Base-by-base conservation (phyloP, 345 rosid genomes). In the Rhodamnia rubescens region DNA sequence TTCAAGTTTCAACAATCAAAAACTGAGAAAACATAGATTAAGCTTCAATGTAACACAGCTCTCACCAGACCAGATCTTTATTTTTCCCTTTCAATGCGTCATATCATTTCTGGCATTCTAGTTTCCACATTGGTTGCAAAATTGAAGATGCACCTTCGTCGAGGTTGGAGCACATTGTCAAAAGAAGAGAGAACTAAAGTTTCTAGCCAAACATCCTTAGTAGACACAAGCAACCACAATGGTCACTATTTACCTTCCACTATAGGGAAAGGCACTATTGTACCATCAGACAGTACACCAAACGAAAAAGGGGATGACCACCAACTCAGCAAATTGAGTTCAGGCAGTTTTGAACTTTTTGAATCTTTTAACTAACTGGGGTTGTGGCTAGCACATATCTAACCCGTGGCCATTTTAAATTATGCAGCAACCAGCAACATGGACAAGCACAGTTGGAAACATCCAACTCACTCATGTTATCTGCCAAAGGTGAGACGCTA, bases 401-500 rank as follows among this genome's bases (percentile, higher is more conserved):
- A 69, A 69, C 78, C 9, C 47, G 9, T 5, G 47, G 47, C 78
- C 12, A 2, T 69, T 69, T 32, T 69, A 32, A 64, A 64, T 64
- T 32, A 18, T 32, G 47, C 47, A 69, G 24, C 47, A 69, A 36
- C 26, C 47, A 69, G 44, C 47, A 9, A 69, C 47, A 69, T 69
- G 44, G 24, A 32, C 13, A 3, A 16, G 78, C 44, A 32, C 47
- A 32, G 24, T 40, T 16, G 78, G 78, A 32, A 59, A 42, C 47
- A 14, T 55, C 81, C 84, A 82, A 21, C 58, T 51, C 74, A 32
- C 57, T 20, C 2, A 0, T 69, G 78, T 47, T 64, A 16, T 69
- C 44, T 32, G 78, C 44, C 44, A 85, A 82, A 88, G 82, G 82
- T 54, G 36, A 74, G 78, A 55, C 50, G 61, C 55, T 75, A 97